A percentile compares a stretch with the other conserved stretches of the same genome.
These are phyloP conservation scores for Pichia scutulata DNA, from an alignment of 805 yeast species.

Conservation along the genomic window DNA sequence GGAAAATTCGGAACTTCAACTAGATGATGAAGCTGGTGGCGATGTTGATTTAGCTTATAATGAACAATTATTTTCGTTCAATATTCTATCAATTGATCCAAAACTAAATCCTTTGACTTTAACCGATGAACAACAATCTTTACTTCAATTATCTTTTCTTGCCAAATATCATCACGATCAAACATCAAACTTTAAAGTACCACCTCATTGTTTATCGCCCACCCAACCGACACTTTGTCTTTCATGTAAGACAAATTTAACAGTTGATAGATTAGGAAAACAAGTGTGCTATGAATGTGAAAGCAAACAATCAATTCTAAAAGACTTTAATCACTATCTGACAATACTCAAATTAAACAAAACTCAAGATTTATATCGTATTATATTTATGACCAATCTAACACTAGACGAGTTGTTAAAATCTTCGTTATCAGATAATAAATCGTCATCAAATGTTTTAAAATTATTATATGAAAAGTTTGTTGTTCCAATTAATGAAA, in stretches of 20 bases:
- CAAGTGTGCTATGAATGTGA: slow-evolving; percentile 23
- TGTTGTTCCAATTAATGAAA: slow-evolving; percentile 23
- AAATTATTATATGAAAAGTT: slow-evolving; percentile 23
- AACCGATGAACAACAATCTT: slow-evolving; percentile 17
- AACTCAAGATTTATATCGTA: slow-evolving; percentile 20
- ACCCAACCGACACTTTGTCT: slow-evolving; percentile 12
- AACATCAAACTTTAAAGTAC: slow-evolving; percentile 3
- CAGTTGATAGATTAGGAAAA: slow-evolving; percentile 8
- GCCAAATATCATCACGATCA: slow-evolving; percentile 19
- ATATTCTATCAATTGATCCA: slow-evolving; percentile 19
- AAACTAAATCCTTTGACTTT: slow-evolving; percentile 17
- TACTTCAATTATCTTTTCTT: slow-evolving; percentile 15
- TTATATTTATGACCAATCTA: slow-evolving; percentile 18
- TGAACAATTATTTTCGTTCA: slow-evolving; percentile 16
- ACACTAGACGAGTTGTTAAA: slow-evolving; percentile 17
- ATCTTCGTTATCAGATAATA: slow-evolving; percentile 17
- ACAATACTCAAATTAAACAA: slow-evolving; percentile 20
- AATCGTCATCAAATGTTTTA: slow-evolving; percentile 18
- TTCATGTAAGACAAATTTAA: slow-evolving; percentile 9
- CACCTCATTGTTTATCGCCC: slow-evolving; percentile 11
- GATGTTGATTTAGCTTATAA: slow-evolving; percentile 13
- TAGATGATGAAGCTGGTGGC: slow-evolving; percentile 11
- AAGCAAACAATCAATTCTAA: slow-evolving; percentile 18
- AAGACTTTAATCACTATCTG: slow-evolving; percentile 19
- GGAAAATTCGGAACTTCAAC: slow-evolving; percentile 12